These are phyloP conservation scores for Rhodotorula sp. DNA, from an alignment of 1,284 basidiomycete species.

Conservation along the genomic window DNA sequence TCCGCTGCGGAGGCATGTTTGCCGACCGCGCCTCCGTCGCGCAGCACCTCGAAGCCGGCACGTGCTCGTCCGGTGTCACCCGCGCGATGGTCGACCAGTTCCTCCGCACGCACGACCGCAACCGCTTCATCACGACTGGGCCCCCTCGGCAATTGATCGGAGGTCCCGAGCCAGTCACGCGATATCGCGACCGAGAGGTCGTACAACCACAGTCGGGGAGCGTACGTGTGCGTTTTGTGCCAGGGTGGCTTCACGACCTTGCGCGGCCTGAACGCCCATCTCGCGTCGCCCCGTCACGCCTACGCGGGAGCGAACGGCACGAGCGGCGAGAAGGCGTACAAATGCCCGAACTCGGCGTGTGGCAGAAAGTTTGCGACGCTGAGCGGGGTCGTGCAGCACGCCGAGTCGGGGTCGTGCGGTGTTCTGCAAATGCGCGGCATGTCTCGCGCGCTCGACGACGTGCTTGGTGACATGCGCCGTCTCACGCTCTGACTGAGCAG, in stretches of 20 bases:
- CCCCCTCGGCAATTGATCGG: slow-evolving; percentile 43
- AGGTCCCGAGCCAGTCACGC: slow-evolving; percentile 43
- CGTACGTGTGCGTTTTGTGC: slow-evolving; percentile 60
- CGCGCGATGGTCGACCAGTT: slow-evolving; percentile 48
- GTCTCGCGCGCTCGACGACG: neutral
- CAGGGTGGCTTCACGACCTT: slow-evolving; percentile 52
- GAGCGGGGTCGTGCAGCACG: slow-evolving; percentile 12
- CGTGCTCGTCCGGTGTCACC: slow-evolving; percentile 50
- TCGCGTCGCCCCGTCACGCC: slow-evolving; percentile 55
- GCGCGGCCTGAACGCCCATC: slow-evolving; percentile 56
- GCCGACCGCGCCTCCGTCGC: slow-evolving; percentile 54
- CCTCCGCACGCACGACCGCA: slow-evolving; percentile 49
- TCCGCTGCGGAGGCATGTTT: slow-evolving; percentile 51
- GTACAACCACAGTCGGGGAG: neutral
- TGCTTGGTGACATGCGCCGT: neutral
- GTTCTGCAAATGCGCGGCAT: neutral
- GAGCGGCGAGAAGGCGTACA: slow-evolving; percentile 50
- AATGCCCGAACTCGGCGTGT: slow-evolving; percentile 50
- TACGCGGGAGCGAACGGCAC: neutral
- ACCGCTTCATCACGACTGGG: slow-evolving; percentile 48
- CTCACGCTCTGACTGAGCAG: neutral
- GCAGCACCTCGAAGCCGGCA: slow-evolving; percentile 55
- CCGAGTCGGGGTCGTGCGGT: slow-evolving; percentile 1
- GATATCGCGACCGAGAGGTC: slow-evolving; percentile 4
- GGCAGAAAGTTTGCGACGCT: slow-evolving; percentile 1